Conservation (phyloP, 1,284 basidiomycete genomes). For the Cutaneotrichosporon sp. region DNA sequence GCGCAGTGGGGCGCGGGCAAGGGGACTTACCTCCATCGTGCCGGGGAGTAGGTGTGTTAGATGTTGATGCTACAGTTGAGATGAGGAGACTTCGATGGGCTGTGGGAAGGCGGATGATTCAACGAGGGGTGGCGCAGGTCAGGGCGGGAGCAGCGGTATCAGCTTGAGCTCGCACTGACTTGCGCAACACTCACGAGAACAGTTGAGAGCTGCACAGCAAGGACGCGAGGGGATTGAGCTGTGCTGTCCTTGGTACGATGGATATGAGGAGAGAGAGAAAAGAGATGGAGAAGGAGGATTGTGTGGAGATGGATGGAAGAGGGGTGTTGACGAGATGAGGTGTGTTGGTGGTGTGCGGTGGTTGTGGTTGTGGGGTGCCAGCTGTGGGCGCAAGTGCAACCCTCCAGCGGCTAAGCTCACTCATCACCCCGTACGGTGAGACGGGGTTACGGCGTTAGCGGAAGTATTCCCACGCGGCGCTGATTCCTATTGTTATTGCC, state of each 20-base stretch:
- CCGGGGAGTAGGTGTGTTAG: not conserved
- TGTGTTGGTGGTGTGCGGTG: not conserved
- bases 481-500: not conserved
- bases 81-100: not conserved
- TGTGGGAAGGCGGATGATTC: not conserved
- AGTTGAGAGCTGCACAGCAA: not conserved
- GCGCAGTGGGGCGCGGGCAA: slow-evolving; percentile 3
- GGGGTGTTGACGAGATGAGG: not conserved
- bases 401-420: not conserved
- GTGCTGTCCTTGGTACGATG: not conserved
- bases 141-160: not conserved
- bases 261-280: not conserved
- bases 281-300: not conserved
- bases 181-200: not conserved
- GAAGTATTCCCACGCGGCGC: slow-evolving; percentile 11
- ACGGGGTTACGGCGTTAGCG: slow-evolving; percentile 14
- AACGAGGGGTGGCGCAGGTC: slow-evolving; percentile 4
- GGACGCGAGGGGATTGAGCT: not conserved
- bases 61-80: slow-evolving; percentile 6
- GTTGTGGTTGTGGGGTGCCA: not conserved
- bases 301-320: not conserved
- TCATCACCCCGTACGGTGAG: not conserved
- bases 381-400: not conserved
- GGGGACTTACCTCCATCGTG: slow-evolving; percentile 45
- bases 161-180: not conserved